Percentiles rank a stretch among this genome's conserved stretches.
Conservation (phyloP, 163 green algal genomes). For the Volvox carteri region DNA sequence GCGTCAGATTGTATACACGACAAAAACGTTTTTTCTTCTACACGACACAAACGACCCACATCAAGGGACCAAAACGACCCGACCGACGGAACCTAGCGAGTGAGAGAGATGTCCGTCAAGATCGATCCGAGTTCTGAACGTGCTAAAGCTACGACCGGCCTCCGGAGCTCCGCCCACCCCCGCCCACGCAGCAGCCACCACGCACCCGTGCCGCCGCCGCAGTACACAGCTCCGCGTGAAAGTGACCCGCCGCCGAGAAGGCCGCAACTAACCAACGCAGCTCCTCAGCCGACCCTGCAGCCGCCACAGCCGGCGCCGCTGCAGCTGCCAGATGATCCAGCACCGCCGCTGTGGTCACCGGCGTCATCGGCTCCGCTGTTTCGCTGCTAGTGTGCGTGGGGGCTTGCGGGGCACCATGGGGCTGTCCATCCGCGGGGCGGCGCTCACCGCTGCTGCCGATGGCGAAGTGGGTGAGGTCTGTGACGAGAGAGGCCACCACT, state of each 20-base stretch:
- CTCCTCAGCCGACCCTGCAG: background rate
- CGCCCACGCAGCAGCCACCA: background rate
- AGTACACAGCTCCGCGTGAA: background rate
- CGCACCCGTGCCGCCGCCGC: background rate
- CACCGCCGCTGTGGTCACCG: background rate
- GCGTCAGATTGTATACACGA: too few species aligned
- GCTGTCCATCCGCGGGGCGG: background rate
- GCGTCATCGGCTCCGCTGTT: background rate
- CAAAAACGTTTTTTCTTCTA: too few species aligned
- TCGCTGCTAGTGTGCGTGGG: too few species aligned
- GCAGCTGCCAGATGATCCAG: slow-evolving; percentile 17
- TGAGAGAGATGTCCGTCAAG: too few species aligned
- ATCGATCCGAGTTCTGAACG: too few species aligned
- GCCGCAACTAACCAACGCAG: background rate
- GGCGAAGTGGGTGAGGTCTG: too few species aligned
- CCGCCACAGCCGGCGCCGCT: background rate
- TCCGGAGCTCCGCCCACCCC: too few species aligned
- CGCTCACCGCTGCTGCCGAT: background rate
- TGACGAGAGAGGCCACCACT: background rate
- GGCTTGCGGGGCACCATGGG: background rate
- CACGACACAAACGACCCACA: too few species aligned
- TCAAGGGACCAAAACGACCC: too few species aligned
- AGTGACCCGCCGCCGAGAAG: slow-evolving; percentile 18
- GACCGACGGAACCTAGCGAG: too few species aligned
- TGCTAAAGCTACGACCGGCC: too few species aligned